Percentiles rank a stretch among this genome's conserved stretches.
Evolutionary conservation across 2,329 filamentous ascomycete genomes (phyloP).

Genomic region (Calonectria fujianensis): DNA sequence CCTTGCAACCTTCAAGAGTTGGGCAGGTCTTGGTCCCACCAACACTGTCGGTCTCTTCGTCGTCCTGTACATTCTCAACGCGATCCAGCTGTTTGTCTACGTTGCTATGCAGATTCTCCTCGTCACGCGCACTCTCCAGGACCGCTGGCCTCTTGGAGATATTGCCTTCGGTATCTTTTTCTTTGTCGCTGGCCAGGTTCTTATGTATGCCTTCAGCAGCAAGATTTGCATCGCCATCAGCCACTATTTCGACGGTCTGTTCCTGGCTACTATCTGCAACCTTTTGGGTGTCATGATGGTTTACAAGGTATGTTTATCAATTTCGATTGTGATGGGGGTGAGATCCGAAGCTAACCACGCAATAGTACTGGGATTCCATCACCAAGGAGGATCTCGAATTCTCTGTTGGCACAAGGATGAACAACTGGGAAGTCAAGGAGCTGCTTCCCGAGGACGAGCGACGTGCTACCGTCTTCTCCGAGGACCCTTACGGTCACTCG

Average conservation of each 20-base stretch:
- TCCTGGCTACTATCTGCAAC: slow-evolving; percentile 96
- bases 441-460: slow-evolving; percentile 87
- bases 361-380: slow-evolving; percentile 98
- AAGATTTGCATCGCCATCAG: slow-evolving; percentile 88
- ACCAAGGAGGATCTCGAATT: slow-evolving; percentile 99
- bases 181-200: slow-evolving; percentile 92
- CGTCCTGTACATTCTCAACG: slow-evolving; percentile 93
- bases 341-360: slow-evolving; percentile 32
- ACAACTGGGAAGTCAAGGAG: slow-evolving; percentile 99
- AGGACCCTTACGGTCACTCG: slow-evolving; percentile 78
- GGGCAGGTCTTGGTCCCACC: slow-evolving; percentile 88
- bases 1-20: slow-evolving; percentile 93
- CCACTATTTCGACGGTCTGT: slow-evolving; percentile 95
- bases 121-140: slow-evolving; percentile 91
- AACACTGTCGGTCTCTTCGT: slow-evolving; percentile 94
- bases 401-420: slow-evolving; percentile 94
- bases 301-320: slow-evolving; percentile 82
- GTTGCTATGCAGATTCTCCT: slow-evolving; percentile 90
- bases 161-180: slow-evolving; percentile 94
- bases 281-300: slow-evolving; percentile 99
- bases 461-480: slow-evolving; percentile 82
- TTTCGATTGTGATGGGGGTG: not conserved
- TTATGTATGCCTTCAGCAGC: slow-evolving; percentile 92
- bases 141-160: slow-evolving; percentile 95
- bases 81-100: slow-evolving; percentile 89